Evolutionary conservation across 306 rosid species (phyloP), one percentile per base, ranked within the genome.

Genomic region (Malus sieversii): DNA sequence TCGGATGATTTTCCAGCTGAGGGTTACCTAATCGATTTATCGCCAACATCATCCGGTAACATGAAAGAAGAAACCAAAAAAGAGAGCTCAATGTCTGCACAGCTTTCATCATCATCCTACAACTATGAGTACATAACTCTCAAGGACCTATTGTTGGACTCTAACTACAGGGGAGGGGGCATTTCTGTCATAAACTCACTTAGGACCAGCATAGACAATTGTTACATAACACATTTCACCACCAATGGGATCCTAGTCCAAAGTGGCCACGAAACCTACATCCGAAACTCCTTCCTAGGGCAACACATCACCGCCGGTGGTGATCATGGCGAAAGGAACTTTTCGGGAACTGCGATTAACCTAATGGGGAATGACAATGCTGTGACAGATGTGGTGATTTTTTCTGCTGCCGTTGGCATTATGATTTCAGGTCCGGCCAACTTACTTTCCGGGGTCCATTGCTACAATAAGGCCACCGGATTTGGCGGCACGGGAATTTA

Each of bases 231-330:
- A 29, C 99, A 95, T 82, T 95, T 95, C 89, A 79, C 90, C 55
- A 86, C 97, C 53, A 82, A 61, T 66, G 97, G 97, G 10, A 90
- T 95, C 70, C 52, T 82, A 14, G 97, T 92, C 67, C 84, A 74
- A 42, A 70, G 88, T 45, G 99, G 99, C 32, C 97, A 95, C 59
- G 99, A 95, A 76, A 92, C 99, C 72, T 87, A 82, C 88, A 95
- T 95, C 68, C 79, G 95, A 0, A 89, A 82, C 84, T 80, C 97
- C 62, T 95, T 90, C 84, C 88, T 95, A 22, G 99, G 99, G 44
- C 99, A 92, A 30, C 97, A 92, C 78, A 85, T 90, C 77, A 95
- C 97, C 4, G 99, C 97, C 0, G 99, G 99, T 0, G 89, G 82
- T 0, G 93, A 92, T 81, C 78, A 60, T 0, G 75, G 75, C 0